A percentile compares a stretch with the other conserved stretches of the same genome.
These are phyloP conservation scores for Phalaenopsis aphrodite DNA, from an alignment of 106 monocot species.

Conservation along the genomic window DNA sequence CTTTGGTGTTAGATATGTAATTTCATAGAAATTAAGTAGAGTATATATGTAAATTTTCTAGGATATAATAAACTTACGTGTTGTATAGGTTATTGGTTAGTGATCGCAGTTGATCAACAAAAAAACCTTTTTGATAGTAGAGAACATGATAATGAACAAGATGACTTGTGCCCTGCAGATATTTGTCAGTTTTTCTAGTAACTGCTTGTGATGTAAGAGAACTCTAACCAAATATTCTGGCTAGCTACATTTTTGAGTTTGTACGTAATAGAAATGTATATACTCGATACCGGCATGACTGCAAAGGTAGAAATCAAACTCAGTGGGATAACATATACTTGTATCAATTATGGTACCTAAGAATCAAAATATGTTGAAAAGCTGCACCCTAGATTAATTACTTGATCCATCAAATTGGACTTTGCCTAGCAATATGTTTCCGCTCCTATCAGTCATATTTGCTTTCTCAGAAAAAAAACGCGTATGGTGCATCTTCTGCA, in stretches of 20 bases:
- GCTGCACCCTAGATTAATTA: neutral
- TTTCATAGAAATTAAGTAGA: too few relatives aligned
- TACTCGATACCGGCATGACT: slow-evolving; percentile 94
- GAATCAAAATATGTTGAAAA: neutral
- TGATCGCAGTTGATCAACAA: too few relatives aligned
- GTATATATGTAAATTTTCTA: too few relatives aligned
- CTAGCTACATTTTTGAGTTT: too few relatives aligned
- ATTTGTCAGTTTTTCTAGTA: neutral
- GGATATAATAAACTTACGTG: too few relatives aligned
- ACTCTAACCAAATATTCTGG: too few relatives aligned
- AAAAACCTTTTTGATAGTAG: neutral
- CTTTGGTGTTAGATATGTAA: too few relatives aligned
- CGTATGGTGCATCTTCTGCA: slow-evolving; percentile 88
- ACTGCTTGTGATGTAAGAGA: too few relatives aligned
- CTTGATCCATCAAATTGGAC: neutral
- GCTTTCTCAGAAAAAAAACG: slow-evolving; percentile 61
- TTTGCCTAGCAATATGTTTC: slow-evolving; percentile 70
- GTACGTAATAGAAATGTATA: too few relatives aligned
- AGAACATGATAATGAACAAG: too few relatives aligned
- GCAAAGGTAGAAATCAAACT: slow-evolving; percentile 89
- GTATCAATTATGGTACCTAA: neutral
- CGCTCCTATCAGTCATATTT: slow-evolving; percentile 66
- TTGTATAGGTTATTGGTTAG: too few relatives aligned
- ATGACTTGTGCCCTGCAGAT: too few relatives aligned
- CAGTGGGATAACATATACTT: slow-evolving; percentile 78